phyloP scores from a whole-genome alignment of 1,139 yeast genomes.

The Taiozyma onychis region DNA sequence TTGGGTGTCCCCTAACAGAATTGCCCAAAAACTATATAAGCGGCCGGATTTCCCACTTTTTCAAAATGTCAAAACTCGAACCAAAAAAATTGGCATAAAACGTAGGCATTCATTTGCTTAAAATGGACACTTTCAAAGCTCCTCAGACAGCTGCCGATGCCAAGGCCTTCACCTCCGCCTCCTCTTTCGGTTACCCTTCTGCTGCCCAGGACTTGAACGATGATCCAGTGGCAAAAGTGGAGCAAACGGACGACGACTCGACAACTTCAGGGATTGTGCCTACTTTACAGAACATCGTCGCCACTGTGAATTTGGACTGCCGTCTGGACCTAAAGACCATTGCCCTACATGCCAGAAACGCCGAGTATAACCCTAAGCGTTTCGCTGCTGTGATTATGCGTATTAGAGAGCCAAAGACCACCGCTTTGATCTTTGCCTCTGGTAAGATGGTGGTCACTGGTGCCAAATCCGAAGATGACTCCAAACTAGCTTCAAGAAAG shows the following conservation, averaged over 20 bases:
- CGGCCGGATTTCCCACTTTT: conserved; percentile 15
- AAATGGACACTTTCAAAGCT: conserved; percentile 23
- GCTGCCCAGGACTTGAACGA: conserved; percentile 21
- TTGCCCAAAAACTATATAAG: conserved; percentile 13
- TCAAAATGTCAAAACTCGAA: not conserved
- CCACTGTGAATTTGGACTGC: conserved; percentile 95
- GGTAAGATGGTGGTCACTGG: conserved; percentile 99
- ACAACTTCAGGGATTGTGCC: conserved; percentile 93
- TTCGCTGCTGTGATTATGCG: conserved; percentile 99
- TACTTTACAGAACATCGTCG: conserved; percentile 93
- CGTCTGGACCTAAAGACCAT: conserved; percentile 93
- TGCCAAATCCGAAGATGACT: conserved; percentile 97
- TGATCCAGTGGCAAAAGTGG: not conserved
- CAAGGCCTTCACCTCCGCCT: conserved; percentile 21
- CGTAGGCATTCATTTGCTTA: not conserved
- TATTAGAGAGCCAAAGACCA: conserved; percentile 97
- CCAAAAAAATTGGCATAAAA: not conserved
- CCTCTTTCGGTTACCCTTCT: conserved; percentile 23
- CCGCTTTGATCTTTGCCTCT: conserved; percentile 95
- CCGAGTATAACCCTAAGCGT: conserved; percentile 96
- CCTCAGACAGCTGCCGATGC: conserved; percentile 26
- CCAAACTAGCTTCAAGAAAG: conserved; percentile 93
- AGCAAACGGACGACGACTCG: conserved; percentile 46
- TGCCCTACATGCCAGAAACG: conserved; percentile 98
- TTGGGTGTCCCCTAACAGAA: conserved; percentile 4